Conservation (phyloP, 306 rosid genomes). For the Prunus campanulata region DNA sequence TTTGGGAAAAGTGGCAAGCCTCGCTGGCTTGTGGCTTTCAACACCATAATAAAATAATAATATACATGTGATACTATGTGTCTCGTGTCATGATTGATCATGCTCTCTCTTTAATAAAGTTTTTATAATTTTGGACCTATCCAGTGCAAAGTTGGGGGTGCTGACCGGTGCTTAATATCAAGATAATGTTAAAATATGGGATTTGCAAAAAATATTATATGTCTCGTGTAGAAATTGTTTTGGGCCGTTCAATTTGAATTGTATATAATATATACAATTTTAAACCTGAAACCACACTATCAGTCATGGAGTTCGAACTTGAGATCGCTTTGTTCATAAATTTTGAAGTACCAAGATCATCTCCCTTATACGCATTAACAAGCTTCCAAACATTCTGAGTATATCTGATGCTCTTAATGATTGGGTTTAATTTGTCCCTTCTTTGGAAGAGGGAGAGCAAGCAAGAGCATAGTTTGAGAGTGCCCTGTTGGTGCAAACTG, state of each 20-base stretch:
- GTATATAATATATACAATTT: too few species aligned
- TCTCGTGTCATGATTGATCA: background rate
- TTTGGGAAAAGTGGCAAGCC: too few species aligned
- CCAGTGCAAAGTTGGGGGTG: background rate
- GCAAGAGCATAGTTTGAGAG: background rate
- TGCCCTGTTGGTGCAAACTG: background rate
- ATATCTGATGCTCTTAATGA: background rate
- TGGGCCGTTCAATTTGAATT: background rate
- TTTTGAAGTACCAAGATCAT: too few species aligned
- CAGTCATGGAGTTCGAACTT: accelerated
- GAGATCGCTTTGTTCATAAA: too few species aligned
- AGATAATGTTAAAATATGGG: background rate
- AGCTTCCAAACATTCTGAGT: background rate
- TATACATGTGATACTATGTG: too few species aligned
- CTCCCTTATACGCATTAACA: too few species aligned
- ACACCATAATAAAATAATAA: too few species aligned
- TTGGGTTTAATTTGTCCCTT: background rate
- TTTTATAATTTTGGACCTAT: background rate
- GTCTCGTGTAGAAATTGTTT: too few species aligned
- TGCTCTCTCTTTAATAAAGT: background rate
- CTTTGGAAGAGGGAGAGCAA: background rate
- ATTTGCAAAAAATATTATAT: background rate
- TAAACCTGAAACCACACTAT: too few species aligned
- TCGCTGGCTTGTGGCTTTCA: too few species aligned
- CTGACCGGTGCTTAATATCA: background rate